Conservation (phyloP, 75 land plant species). For the Cunninghamia lanceolata region DNA sequence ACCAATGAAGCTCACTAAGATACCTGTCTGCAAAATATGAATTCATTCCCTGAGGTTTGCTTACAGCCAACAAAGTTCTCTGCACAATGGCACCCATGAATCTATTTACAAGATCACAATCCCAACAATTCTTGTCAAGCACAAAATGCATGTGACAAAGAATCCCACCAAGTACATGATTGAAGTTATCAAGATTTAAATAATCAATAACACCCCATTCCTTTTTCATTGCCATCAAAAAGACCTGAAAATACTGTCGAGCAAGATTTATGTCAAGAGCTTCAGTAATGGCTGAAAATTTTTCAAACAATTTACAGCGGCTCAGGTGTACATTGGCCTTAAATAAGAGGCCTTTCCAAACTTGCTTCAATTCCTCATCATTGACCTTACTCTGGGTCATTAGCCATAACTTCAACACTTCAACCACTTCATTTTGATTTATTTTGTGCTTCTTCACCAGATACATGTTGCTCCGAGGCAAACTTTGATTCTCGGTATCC, state of each 20-base stretch:
- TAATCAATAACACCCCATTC: slow-evolving; percentile 33
- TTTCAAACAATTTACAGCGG: slow-evolving; percentile 23
- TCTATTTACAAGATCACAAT: slow-evolving; percentile 14
- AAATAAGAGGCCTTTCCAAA: slow-evolving; percentile 43
- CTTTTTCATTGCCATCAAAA: slow-evolving; percentile 29
- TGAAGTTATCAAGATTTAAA: slow-evolving; percentile 33
- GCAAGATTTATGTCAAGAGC: slow-evolving; percentile 20
- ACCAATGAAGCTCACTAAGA: slow-evolving; percentile 16
- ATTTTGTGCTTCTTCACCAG: slow-evolving; percentile 30
- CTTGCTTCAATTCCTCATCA: slow-evolving; percentile 34
- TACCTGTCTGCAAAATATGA: slow-evolving; percentile 30
- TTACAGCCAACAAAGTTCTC: slow-evolving; percentile 24
- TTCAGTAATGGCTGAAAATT: slow-evolving; percentile 18
- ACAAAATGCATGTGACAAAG: slow-evolving; percentile 17
- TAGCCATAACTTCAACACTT: slow-evolving; percentile 30
- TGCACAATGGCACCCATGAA: slow-evolving; percentile 31
- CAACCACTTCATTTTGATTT: slow-evolving; percentile 25
- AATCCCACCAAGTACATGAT: slow-evolving; percentile 23
- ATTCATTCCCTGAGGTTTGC: slow-evolving; percentile 21
- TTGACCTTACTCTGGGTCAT: slow-evolving; percentile 23
- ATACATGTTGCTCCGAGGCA: not conserved
- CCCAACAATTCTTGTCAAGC: slow-evolving; percentile 24
- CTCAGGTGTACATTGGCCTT: slow-evolving; percentile 28
- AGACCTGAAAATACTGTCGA: slow-evolving; percentile 23
- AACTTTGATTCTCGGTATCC: not conserved